A percentile compares a stretch with the other conserved stretches of the same genome.
These are phyloP conservation scores for Pseudogymnoascus sp. DNA, from an alignment of 2,329 filamentous ascomycete species.

Conservation along the genomic window DNA sequence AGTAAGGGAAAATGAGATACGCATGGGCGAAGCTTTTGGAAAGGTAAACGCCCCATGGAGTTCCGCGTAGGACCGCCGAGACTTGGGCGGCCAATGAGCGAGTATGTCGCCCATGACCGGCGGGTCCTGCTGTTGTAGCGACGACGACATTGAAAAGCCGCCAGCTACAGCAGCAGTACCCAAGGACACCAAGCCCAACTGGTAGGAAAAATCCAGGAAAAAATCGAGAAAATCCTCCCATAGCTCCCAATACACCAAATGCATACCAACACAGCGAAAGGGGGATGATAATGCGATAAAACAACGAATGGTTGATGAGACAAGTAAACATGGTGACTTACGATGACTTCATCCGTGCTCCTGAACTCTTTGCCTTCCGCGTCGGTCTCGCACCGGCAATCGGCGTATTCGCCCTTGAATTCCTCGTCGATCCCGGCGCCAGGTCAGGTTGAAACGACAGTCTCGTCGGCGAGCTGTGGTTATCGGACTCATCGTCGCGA, in stretches of 20 bases:
- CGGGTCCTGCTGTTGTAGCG: neutral
- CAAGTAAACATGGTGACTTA: conserved; percentile 38
- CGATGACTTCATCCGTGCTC: conserved; percentile 58
- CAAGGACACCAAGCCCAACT: neutral
- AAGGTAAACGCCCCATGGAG: neutral
- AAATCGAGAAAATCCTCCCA: too few relatives aligned
- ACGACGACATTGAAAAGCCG: neutral
- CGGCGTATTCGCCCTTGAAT: conserved; percentile 55
- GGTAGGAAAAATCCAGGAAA: conserved; percentile 11
- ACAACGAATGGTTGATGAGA: conserved; percentile 13
- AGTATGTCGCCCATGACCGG: neutral
- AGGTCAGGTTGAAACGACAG: conserved; percentile 38
- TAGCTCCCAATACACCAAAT: neutral
- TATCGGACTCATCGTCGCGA: conserved; percentile 44
- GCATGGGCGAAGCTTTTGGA: neutral
- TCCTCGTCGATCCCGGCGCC: conserved; percentile 39
- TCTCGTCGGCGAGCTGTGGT: conserved; percentile 44
- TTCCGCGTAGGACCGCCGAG: neutral
- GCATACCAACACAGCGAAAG: conserved; percentile 3
- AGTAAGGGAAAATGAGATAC: neutral
- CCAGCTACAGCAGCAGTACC: neutral
- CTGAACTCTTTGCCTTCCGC: conserved; percentile 53
- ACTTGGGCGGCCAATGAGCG: neutral
- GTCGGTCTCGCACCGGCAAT: conserved; percentile 41
- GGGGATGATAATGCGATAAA: conserved; percentile 11